phyloP scores from a whole-genome alignment of 345 rosid genomes.

The Lepidium africanum region DNA sequence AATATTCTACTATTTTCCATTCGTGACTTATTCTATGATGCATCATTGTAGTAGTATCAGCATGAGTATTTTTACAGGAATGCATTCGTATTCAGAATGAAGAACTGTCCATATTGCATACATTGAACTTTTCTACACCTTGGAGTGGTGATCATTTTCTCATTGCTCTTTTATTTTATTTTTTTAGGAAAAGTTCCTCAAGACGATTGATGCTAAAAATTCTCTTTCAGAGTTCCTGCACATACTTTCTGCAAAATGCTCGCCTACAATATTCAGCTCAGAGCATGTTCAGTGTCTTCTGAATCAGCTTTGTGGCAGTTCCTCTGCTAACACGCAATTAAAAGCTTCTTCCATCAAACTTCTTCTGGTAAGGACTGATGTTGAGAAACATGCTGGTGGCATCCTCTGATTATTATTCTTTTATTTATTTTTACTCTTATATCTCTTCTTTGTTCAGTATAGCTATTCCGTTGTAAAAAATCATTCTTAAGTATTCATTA shows the following conservation, averaged over 20 bases:
- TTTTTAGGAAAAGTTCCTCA: conserved; percentile 68
- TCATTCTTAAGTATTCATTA: background rate
- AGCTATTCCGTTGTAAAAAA: background rate
- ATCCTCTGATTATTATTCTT: conserved; percentile 3
- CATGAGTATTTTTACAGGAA: conserved; percentile 6
- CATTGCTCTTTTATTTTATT: conserved; percentile 7
- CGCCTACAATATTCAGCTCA: conserved; percentile 57
- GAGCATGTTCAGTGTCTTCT: conserved; percentile 59
- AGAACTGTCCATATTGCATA: conserved; percentile 1
- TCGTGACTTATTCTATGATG: background rate
- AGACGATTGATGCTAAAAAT: conserved; percentile 60
- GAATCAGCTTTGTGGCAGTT: conserved; percentile 39
- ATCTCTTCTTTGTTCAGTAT: background rate
- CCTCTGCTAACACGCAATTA: conserved; percentile 28
- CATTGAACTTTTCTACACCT: conserved; percentile 10
- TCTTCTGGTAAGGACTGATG: conserved; percentile 57
- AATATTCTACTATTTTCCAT: background rate
- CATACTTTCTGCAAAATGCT: conserved; percentile 63
- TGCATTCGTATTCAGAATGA: conserved; percentile 1
- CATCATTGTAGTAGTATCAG: background rate
- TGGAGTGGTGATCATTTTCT: background rate
- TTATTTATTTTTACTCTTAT: background rate
- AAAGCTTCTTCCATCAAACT: conserved; percentile 51
- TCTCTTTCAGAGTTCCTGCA: conserved; percentile 57
- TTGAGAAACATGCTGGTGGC: background rate